Evolutionary conservation across 2,329 filamentous ascomycete species (phyloP), one percentile per base, ranked within the genome.

Genomic region (Talaromyces islandicus): DNA sequence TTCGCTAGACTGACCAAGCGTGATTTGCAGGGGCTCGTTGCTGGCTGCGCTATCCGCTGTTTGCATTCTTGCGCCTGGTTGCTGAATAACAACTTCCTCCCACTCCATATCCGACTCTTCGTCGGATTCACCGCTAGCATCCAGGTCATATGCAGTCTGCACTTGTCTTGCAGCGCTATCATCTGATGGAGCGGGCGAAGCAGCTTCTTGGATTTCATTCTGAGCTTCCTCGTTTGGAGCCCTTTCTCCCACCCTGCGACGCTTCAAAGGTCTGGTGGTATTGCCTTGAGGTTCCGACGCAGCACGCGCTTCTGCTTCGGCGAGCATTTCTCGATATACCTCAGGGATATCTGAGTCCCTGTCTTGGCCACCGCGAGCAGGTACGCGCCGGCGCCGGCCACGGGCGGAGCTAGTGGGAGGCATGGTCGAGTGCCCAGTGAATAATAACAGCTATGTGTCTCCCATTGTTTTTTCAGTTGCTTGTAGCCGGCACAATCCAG

Each of bases 41-140:
- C 64, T 63, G 4, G 52, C 58, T 25, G 56, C 60, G 25, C 61
- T 32, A 12, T 57, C 64, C 57, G 29, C 67, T 67, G 62, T 60
- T 55, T 58, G 68, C 32, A 56, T 56, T 55, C 61, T 61, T 66
- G 62, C 66, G 63, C 66, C 56, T 61, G 71, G 57, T 62, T 71
- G 67, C 58, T 76, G 71, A 19, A 82, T 70, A 58, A 81, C 78
- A 52, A 86, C 79, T 81, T 30, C 81, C 81, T 67, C 68, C 56
- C 63, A 66, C 27, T 68, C 67, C 58, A 68, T 66, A 11, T 75
- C 77, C 11, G 83, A 84, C n/a, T 83, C 83, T 62, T 83, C 83
- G 61, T 84, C 83, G 14, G 81, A 81, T 14, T 10, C 21, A 32
- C 82, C 77, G 70, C 67, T 64, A 12, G 70, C 72, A 70, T 68